These are phyloP conservation scores for Vitis rotundifolia DNA, from an alignment of 164 flowering plant species.

Conservation along the genomic window DNA sequence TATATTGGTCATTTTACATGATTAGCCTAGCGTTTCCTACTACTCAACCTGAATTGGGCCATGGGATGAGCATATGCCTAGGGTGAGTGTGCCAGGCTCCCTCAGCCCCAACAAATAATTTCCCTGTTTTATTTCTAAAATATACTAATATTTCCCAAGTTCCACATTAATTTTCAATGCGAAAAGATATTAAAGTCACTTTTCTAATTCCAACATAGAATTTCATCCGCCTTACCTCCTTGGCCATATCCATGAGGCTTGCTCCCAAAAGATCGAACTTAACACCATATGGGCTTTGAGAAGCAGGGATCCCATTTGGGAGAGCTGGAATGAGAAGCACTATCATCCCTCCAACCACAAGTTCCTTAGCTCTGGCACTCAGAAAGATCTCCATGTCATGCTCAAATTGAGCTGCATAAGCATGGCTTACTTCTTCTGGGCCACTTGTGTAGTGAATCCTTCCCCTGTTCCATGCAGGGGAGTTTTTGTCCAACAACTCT, in stretches of 20 bases:
- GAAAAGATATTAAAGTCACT: no score
- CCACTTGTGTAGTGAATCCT: neutral
- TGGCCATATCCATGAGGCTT: conserved; percentile 20
- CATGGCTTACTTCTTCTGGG: neutral
- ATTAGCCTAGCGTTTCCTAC: no score
- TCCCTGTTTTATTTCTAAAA: no score
- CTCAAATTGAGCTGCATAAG: neutral
- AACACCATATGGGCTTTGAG: neutral
- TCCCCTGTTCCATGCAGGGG: conserved; percentile 6
- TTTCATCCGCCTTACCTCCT: conserved; percentile 6
- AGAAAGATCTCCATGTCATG: neutral
- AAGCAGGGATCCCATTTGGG: conserved; percentile 4
- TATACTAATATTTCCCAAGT: no score
- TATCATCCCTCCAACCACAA: neutral
- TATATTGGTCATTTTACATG: no score
- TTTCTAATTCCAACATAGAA: no score
- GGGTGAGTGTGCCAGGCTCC: no score
- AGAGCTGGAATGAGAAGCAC: neutral
- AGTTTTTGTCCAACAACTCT: conserved; percentile 13
- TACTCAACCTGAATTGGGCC: no score
- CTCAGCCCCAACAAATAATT: no score
- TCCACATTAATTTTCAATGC: no score
- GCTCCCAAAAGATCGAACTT: conserved; percentile 10
- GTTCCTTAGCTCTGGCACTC: neutral
- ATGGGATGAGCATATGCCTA: no score